phyloP scores from a whole-genome alignment of 2,329 filamentous ascomycete genomes.

The Cryoendolithus antarcticus region DNA sequence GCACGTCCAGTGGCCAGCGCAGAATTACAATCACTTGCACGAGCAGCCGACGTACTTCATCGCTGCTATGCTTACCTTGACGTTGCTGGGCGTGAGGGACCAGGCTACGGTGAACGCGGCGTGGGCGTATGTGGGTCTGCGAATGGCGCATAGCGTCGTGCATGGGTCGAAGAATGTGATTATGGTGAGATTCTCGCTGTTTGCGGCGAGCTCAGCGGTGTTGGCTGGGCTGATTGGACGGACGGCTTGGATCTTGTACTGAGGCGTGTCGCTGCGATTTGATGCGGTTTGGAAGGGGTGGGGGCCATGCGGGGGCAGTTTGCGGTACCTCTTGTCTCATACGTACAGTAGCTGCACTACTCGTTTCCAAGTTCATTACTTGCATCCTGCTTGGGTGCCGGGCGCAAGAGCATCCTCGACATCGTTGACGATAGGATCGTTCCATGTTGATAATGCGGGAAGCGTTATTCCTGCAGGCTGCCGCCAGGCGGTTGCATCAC shows the following conservation, averaged over 20 bases:
- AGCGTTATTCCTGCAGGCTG: no score
- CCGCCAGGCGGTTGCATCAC: no score
- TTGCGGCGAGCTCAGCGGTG: constrained; percentile 19
- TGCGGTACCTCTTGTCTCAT: no score
- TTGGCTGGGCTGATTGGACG: constrained; percentile 22
- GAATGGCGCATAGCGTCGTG: constrained; percentile 30
- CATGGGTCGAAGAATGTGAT: constrained; percentile 28
- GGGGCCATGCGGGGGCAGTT: no score
- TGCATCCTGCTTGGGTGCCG: no score
- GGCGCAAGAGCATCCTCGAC: no score
- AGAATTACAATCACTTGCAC: constrained; percentile 32
- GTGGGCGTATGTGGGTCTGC: constrained; percentile 31
- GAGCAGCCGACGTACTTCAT: constrained; percentile 37
- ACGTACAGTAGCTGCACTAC: no score
- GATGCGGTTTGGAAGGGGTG: not conserved
- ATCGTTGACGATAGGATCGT: no score
- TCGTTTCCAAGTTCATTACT: no score
- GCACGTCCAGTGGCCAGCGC: constrained; percentile 6
- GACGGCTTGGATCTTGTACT: constrained; percentile 5
- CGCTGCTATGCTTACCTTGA: constrained; percentile 25
- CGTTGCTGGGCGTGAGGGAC: constrained; percentile 17
- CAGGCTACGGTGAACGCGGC: constrained; percentile 24
- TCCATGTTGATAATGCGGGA: no score
- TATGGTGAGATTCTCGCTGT: constrained; percentile 24
- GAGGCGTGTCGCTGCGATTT: not conserved